Conservation (phyloP, 164 flowering plant genomes). For the Warburgia ugandensis region DNA sequence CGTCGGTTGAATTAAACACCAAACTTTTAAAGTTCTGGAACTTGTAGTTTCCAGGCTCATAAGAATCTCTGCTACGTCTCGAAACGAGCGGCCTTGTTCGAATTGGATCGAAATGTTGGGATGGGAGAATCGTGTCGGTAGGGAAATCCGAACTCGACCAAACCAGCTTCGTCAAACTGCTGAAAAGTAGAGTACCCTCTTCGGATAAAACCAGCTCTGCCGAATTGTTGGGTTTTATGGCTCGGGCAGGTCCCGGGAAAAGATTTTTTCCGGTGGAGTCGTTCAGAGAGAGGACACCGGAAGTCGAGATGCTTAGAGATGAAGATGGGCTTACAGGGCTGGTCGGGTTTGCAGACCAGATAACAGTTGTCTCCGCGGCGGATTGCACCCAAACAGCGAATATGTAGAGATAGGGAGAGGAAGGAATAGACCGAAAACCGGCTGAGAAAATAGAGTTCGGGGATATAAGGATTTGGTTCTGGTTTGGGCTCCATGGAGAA, state of each 20-base stretch:
- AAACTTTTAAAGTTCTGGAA: conserved; percentile 20
- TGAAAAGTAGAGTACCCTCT: conserved; percentile 37
- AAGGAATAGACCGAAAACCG: conserved; percentile 34
- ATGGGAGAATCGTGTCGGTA: conserved; percentile 46
- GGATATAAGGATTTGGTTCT: conserved; percentile 40
- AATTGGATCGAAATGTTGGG: conserved; percentile 22
- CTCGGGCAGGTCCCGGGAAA: conserved; percentile 10
- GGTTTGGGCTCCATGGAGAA: conserved; percentile 53
- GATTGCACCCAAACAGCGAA: conserved; percentile 57
- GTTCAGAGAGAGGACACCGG: conserved; percentile 35
- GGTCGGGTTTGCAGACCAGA: conserved; percentile 38
- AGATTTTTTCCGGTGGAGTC: conserved; percentile 17
- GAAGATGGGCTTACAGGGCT: conserved; percentile 23
- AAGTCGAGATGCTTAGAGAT: conserved; percentile 29
- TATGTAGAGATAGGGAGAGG: conserved; percentile 22
- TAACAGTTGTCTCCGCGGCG: conserved; percentile 14
- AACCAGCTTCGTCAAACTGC: no score
- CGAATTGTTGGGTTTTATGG: no score
- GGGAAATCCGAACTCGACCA: conserved; percentile 50
- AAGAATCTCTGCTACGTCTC: conserved; percentile 8
- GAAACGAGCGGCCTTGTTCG: conserved; percentile 23
- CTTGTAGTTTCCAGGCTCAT: conserved; percentile 20
- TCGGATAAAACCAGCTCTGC: conserved; percentile 18
- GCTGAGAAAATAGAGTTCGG: conserved; percentile 56
- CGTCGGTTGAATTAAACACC: conserved; percentile 20